Conservation (phyloP, 2,329 filamentous ascomycete genomes). For the Thermomyces lanuginosus region DNA sequence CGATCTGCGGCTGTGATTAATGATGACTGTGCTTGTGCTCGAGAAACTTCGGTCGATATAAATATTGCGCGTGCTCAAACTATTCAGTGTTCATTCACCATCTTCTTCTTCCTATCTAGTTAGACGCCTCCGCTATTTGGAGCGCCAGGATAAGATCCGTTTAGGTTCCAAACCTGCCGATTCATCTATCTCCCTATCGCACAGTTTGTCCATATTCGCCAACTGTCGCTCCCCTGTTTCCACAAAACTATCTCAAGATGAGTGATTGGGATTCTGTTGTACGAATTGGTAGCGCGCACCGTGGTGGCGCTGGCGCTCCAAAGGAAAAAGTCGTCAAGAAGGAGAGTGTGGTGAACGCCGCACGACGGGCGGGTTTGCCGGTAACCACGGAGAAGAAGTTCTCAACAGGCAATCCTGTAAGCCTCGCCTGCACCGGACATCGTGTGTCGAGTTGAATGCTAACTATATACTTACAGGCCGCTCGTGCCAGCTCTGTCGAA, state of each 20-base stretch:
- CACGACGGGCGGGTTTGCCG: conserved; percentile 60
- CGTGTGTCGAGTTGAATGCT: conserved; percentile 3
- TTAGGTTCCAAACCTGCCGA: no score
- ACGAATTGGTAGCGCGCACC: conserved; percentile 82
- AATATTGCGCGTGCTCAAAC: no score
- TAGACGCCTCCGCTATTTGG: no score
- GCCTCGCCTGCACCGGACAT: conserved; percentile 18
- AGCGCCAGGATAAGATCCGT: no score
- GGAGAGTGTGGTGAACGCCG: conserved; percentile 72
- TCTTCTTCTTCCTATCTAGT: no score
- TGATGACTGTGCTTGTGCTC: no score
- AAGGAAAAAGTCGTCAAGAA: conserved; percentile 84
- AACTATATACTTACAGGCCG: conserved; percentile 20
- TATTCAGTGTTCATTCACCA: no score
- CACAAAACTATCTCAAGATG: conserved; percentile 29
- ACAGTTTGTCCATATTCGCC: no score
- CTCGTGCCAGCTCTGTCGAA: conserved; percentile 41
- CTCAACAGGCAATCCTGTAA: conserved; percentile 59
- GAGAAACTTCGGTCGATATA: no score
- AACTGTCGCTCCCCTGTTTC: no score
- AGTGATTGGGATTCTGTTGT: conserved; percentile 75
- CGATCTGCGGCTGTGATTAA: no score
- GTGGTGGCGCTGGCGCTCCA: conserved; percentile 44
- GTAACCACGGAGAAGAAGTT: conserved; percentile 87
- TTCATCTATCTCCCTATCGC: no score